Conservation (phyloP, 2,329 filamentous ascomycete species). For the Clarireedia monteithiana region DNA sequence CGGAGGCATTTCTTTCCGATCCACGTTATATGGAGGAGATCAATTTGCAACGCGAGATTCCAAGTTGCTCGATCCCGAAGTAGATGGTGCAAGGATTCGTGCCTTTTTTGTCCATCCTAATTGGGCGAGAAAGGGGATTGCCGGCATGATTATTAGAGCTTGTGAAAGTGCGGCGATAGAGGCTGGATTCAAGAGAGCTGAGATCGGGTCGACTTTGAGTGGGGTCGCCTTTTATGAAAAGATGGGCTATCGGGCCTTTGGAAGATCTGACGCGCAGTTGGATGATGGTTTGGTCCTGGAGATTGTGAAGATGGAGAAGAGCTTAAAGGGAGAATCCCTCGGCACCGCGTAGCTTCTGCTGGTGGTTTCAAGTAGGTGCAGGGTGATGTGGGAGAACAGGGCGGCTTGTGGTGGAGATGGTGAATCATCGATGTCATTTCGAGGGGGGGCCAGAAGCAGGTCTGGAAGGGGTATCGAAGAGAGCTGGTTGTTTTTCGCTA, state of each 20-base stretch:
- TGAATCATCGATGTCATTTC: background rate
- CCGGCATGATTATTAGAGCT: conserved; percentile 6
- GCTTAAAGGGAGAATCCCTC: background rate
- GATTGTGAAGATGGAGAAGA: conserved; percentile 15
- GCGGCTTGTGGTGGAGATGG: too few relatives aligned
- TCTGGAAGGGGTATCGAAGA: too few relatives aligned
- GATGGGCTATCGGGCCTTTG: conserved; percentile 11
- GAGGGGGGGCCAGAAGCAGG: background rate
- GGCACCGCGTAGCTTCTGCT: background rate
- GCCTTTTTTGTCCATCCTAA: conserved; percentile 17
- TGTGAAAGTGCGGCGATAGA: conserved; percentile 12
- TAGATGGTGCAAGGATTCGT: conserved; percentile 14
- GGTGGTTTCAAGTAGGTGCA: background rate
- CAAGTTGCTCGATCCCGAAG: conserved; percentile 7
- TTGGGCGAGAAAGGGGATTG: conserved; percentile 11
- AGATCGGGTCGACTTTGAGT: conserved; percentile 14
- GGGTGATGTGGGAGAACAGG: too few relatives aligned
- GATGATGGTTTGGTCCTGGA: conserved; percentile 13
- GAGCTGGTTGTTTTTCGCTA: too few relatives aligned
- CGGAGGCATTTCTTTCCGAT: conserved; percentile 14
- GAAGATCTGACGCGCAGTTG: conserved; percentile 7
- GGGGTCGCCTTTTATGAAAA: conserved; percentile 14
- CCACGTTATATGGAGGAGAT: conserved; percentile 15
- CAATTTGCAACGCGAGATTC: conserved; percentile 12
- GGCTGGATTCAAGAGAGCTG: conserved; percentile 12